Base-by-base conservation (phyloP, 2,329 filamentous ascomycete genomes). In the Hymenoscyphus fructigenus region DNA sequence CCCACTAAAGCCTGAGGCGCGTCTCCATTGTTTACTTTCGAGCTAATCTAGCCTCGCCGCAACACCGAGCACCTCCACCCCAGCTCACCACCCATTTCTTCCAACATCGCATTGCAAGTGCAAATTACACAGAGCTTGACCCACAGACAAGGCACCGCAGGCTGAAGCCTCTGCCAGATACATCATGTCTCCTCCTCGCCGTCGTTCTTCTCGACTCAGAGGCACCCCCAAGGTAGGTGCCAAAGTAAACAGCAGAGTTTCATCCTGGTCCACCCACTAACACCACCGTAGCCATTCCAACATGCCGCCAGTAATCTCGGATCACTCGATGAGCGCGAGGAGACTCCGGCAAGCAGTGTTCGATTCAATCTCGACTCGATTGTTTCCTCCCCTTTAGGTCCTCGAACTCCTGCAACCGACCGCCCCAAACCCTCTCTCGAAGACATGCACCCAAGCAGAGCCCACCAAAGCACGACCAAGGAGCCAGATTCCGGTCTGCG, bases 391-490 rank as follows among this genome's bases (percentile, higher is more conserved):
- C 72, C 70, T 26, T 38, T 68, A 23, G 65, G 67, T 57, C 75
- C 75, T 29, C 68, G 68, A 65, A 89, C 91, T 1, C 92, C 92
- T 5, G 83, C 82, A 50, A 85, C 86, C 47, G 84, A 83, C 3
- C 84, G 87, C 5, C 80, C 90, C 70, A 90, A 91, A 79, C 91
- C 92, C 28, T 81, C 89, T 58, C 84, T 84, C 68, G 87, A 88
- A 66, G 93, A 97, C 76, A 97, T 97, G 93, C 93, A 97, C 75
- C 94, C 94, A 9, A 91, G 91, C 80, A 91, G 91, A 75, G 86
- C 87, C 64, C 92, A 95, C 64, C 84, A 86, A 62, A 89, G 83
- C 69, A 93, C 91, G 26, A 90, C 88, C 67, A 91, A 90, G 62
- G 82, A 91, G 56, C 86, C 90, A 1, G 93, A 95, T 29, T 92